phyloP scores from a whole-genome alignment of 2,329 filamentous ascomycete genomes.

The Fusarium denticulatum region DNA sequence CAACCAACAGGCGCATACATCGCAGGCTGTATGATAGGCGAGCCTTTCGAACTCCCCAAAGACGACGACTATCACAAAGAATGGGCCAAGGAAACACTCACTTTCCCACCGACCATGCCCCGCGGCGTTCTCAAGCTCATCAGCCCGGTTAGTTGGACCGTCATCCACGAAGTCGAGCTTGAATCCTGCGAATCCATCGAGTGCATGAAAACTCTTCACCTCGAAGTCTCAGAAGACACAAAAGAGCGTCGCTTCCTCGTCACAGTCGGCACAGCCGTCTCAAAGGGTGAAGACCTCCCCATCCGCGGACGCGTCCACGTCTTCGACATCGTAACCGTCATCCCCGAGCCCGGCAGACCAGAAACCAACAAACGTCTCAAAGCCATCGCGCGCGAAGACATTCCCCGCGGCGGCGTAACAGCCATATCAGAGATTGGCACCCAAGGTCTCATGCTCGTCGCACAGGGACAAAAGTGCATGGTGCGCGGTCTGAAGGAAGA shows the following conservation, averaged over 20 bases:
- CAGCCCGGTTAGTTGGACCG: conserved; percentile 78
- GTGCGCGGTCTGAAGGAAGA: conserved; percentile 96
- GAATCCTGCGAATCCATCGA: conserved; percentile 81
- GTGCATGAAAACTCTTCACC: conserved; percentile 81
- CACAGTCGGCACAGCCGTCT: conserved; percentile 83
- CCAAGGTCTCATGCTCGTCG: conserved; percentile 87
- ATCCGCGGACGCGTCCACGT: conserved; percentile 87
- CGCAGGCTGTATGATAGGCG: conserved; percentile 72
- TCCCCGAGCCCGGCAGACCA: conserved; percentile 84
- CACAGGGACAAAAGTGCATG: conserved; percentile 97
- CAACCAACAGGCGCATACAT: conserved; percentile 78
- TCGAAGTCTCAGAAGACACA: conserved; percentile 91
- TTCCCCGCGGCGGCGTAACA: conserved; percentile 90
- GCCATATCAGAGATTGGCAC: conserved; percentile 85
- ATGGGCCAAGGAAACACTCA: conserved; percentile 77
- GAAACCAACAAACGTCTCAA: conserved; percentile 90
- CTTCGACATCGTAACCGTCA: conserved; percentile 90
- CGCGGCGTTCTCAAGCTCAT: conserved; percentile 81
- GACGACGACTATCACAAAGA: conserved; percentile 87
- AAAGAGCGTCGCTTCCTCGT: conserved; percentile 86
- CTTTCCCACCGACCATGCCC: conserved; percentile 73
- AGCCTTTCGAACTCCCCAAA: conserved; percentile 84
- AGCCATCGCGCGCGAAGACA: conserved; percentile 87
- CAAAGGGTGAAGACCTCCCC: conserved; percentile 90
- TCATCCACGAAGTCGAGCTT: conserved; percentile 80